Conservation (phyloP, 805 yeast species). For the Osmozyma mogii region DNA sequence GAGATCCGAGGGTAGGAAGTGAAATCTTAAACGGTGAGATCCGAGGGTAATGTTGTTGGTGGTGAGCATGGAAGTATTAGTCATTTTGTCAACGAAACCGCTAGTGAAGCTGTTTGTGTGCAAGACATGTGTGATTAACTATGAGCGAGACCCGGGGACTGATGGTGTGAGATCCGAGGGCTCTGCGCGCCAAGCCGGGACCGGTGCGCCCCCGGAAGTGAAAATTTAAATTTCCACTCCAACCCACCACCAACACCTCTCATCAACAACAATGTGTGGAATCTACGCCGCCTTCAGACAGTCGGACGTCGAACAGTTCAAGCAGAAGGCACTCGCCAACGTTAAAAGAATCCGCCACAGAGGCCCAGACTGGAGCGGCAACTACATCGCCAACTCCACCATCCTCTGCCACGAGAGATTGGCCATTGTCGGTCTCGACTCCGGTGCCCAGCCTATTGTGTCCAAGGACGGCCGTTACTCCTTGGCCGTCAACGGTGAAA, state of each 20-base stretch:
- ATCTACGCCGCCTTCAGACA: constrained; percentile 89
- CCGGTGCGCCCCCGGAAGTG: neutral
- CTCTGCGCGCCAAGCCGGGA: neutral
- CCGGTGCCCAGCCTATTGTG: constrained; percentile 97
- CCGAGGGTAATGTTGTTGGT: no score
- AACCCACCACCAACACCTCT: neutral
- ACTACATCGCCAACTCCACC: constrained; percentile 68
- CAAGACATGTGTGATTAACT: no score
- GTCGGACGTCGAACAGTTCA: constrained; percentile 71
- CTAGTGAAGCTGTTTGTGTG: no score
- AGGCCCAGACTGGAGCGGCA: constrained; percentile 99
- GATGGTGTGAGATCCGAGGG: no score
- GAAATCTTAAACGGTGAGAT: no score
- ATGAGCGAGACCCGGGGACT: no score
- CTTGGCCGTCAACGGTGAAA: constrained; percentile 94
- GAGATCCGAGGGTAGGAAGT: no score
- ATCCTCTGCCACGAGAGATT: constrained; percentile 91
- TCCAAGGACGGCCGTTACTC: constrained; percentile 66
- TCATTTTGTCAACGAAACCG: no score
- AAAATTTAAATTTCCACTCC: neutral
- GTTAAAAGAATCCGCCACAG: constrained; percentile 94
- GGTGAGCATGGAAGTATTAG: no score
- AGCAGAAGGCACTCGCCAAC: constrained; percentile 80
- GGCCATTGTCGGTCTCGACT: constrained; percentile 93
- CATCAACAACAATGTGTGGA: constrained; percentile 71